phyloP scores from a whole-genome alignment of 202 grass and related monocot genomes.

The Hordeum pubiflorum region DNA sequence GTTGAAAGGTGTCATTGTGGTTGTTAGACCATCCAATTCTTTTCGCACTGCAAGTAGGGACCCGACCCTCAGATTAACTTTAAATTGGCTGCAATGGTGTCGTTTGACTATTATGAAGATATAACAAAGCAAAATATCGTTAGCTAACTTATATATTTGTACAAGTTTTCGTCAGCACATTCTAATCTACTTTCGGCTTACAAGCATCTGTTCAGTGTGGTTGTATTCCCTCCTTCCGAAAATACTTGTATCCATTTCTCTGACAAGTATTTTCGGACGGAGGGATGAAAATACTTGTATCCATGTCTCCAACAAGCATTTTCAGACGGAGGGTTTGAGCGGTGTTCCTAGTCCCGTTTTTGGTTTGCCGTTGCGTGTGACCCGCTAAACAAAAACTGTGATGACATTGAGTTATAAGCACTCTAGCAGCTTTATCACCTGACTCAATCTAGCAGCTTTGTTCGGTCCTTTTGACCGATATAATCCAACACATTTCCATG shows the following conservation, averaged over 20 bases:
- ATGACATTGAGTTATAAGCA: too few relatives aligned
- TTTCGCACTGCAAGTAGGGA: constrained; percentile 11
- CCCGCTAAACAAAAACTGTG: background rate
- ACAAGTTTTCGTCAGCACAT: constrained; percentile 1
- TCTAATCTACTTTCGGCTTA: background rate
- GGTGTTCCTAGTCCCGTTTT: too few relatives aligned
- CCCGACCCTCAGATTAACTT: constrained; percentile 4
- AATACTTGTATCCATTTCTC: too few relatives aligned
- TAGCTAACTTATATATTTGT: constrained; percentile 41
- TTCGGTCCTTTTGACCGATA: background rate
- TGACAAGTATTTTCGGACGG: too few relatives aligned
- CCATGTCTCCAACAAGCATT: too few relatives aligned
- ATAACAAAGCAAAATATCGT: constrained; percentile 13
- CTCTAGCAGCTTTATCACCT: background rate
- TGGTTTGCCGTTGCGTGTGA: background rate
- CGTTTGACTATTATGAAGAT: constrained; percentile 29
- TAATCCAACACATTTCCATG: background rate
- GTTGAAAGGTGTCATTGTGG: constrained; percentile 15
- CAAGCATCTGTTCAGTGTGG: background rate
- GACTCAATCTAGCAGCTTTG: background rate
- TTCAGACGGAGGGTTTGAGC: background rate
- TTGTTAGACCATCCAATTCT: constrained; percentile 33
- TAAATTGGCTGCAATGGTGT: constrained; percentile 14
- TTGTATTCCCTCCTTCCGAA: background rate
- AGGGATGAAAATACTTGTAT: too few relatives aligned